Evolutionary conservation across 306 rosid genomes (phyloP).

Genomic region (Medicago lupulina): DNA sequence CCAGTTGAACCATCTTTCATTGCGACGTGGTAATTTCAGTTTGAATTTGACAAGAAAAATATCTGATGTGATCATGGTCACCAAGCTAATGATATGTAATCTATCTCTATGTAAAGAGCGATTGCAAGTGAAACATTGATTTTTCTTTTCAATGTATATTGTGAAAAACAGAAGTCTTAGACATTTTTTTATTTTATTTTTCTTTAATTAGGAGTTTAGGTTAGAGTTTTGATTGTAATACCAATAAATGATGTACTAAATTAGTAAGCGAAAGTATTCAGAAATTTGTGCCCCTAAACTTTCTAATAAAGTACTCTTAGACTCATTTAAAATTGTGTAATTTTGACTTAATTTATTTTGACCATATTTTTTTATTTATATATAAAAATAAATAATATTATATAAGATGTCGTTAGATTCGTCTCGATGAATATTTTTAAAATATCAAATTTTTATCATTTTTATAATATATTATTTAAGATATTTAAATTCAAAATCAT

Average conservation of each 20-base stretch:
- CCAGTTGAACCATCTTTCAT: not conserved
- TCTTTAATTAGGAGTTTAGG: conserved; percentile 31
- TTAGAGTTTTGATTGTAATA: conserved; percentile 38
- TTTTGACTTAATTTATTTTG: too few relatives aligned
- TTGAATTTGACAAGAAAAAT: not conserved
- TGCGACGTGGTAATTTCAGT: not conserved
- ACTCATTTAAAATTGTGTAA: too few relatives aligned
- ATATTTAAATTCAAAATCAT: too few relatives aligned
- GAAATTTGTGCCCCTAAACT: not conserved
- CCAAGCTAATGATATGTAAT: not conserved
- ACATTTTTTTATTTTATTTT: conserved; percentile 37
- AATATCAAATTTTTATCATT: too few relatives aligned
- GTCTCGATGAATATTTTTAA: too few relatives aligned
- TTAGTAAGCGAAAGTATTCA: conserved; percentile 23
- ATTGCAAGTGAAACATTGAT: conserved; percentile 22
- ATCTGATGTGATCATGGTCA: not conserved
- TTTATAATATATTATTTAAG: too few relatives aligned
- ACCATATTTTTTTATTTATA: too few relatives aligned
- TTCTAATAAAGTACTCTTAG: not conserved
- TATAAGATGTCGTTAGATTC: too few relatives aligned
- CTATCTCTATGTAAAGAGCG: not conserved
- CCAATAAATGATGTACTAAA: conserved; percentile 33
- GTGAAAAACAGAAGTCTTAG: conserved; percentile 23
- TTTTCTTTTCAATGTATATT: conserved; percentile 25
- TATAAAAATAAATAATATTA: too few relatives aligned